These are phyloP conservation scores for Chara braunii DNA, from an alignment of 139 green algal species.

Conservation along the genomic window DNA sequence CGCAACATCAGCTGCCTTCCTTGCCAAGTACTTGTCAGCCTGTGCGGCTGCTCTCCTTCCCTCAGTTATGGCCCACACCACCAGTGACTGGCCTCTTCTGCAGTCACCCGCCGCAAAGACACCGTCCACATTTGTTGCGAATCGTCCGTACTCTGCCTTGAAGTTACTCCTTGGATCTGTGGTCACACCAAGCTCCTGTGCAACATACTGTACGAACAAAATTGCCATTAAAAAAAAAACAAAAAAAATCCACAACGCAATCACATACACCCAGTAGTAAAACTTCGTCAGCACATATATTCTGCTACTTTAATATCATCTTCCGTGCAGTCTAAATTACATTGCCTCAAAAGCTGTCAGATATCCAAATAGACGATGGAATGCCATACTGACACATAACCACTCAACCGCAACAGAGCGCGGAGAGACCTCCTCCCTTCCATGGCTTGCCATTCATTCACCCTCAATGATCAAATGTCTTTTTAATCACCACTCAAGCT, in stretches of 20 bases:
- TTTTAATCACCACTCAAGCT: no score
- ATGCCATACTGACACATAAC: no score
- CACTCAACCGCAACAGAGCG: no score
- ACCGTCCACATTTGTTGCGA: slow-evolving; percentile 74
- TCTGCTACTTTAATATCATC: no score
- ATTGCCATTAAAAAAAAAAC: not conserved
- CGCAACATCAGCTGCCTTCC: no score
- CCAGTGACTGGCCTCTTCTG: slow-evolving; percentile 62
- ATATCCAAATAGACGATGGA: no score
- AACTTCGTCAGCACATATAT: not conserved
- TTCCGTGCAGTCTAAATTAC: no score
- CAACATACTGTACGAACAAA: slow-evolving; percentile 20
- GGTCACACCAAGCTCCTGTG: slow-evolving; percentile 62
- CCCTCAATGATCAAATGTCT: no score
- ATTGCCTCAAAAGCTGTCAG: slow-evolving; percentile 55
- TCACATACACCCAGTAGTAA: not conserved
- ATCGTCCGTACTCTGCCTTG: slow-evolving; percentile 83
- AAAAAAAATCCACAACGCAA: not conserved
- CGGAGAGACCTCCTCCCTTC: no score
- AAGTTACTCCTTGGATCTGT: slow-evolving; percentile 83
- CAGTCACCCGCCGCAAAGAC: slow-evolving; percentile 95
- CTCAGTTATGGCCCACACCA: slow-evolving; percentile 88
- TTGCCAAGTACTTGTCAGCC: slow-evolving; percentile 61
- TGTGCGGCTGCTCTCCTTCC: slow-evolving; percentile 67
- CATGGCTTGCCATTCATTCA: no score